These are phyloP conservation scores for Astragalus membranaceus DNA, from an alignment of 306 rosid genomes.

Conservation along the genomic window DNA sequence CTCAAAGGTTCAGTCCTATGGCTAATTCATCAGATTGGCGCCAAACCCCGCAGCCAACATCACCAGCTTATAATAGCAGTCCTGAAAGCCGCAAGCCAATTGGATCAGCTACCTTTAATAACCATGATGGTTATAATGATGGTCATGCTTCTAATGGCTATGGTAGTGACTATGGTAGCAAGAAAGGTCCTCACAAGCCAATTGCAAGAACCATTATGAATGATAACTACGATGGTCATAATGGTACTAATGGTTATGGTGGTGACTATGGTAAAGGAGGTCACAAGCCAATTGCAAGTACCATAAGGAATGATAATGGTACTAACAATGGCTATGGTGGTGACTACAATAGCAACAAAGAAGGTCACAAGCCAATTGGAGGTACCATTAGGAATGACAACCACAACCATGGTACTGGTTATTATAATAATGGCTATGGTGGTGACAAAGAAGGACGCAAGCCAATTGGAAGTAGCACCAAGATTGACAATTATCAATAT, in stretches of 20 bases:
- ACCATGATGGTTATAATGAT: background rate
- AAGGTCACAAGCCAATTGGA: constrained; percentile 19
- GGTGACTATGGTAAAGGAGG: background rate
- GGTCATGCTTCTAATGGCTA: background rate
- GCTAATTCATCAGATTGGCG: background rate
- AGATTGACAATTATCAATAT: background rate
- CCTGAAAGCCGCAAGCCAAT: constrained; percentile 10
- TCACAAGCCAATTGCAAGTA: constrained; percentile 16
- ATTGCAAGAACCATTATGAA: constrained; percentile 6
- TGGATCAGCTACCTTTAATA: constrained; percentile 1
- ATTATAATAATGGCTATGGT: background rate
- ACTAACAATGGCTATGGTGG: too few relatives aligned
- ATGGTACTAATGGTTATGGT: background rate
- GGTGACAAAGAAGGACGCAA: constrained; percentile 14
- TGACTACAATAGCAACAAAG: background rate
- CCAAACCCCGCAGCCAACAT: constrained; percentile 1
- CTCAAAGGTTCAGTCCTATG: background rate
- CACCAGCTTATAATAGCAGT: background rate
- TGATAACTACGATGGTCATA: background rate
- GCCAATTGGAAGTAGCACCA: background rate
- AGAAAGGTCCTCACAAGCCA: background rate
- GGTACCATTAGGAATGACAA: background rate
- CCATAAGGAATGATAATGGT: background rate
- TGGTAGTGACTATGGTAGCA: background rate
- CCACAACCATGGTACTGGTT: background rate